A percentile compares a stretch with the other conserved stretches of the same genome.
These are phyloP conservation scores for Secale cereale DNA, from an alignment of 176 grass and related monocot genomes.

Conservation along the genomic window DNA sequence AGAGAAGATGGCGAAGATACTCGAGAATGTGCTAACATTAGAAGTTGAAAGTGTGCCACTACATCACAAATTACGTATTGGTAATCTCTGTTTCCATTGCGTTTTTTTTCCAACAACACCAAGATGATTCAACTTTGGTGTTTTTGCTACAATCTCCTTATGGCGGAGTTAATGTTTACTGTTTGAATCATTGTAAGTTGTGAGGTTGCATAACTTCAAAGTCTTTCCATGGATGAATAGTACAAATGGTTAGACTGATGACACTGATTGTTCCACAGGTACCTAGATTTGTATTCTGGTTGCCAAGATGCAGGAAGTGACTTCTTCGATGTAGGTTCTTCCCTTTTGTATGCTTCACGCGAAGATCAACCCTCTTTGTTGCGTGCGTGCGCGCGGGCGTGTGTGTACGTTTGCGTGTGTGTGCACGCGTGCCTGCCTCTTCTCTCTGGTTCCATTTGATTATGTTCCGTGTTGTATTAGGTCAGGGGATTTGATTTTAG, in stretches of 20 bases:
- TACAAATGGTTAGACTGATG: neutral
- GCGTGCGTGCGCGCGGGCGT: too few species aligned
- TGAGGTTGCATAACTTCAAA: neutral
- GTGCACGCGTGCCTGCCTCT: too few species aligned
- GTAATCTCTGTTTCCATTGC: neutral
- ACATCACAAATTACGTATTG: neutral
- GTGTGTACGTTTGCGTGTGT: too few species aligned
- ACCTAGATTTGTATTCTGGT: neutral
- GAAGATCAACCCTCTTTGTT: neutral
- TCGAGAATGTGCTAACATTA: neutral
- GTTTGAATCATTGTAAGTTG: neutral
- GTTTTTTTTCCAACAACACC: neutral
- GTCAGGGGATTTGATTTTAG: neutral
- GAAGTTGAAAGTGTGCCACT: neutral
- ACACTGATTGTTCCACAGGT: neutral
- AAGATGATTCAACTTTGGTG: neutral
- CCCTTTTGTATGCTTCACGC: neutral
- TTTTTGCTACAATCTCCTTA: neutral
- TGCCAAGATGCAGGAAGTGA: neutral
- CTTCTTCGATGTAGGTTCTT: neutral
- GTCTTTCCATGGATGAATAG: neutral
- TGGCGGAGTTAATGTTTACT: neutral
- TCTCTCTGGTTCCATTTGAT: too few species aligned
- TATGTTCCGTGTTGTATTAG: too few species aligned
- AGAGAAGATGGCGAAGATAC: neutral